Conservation (phyloP, 805 yeast species). For the Kockiozyma suomiensis region DNA sequence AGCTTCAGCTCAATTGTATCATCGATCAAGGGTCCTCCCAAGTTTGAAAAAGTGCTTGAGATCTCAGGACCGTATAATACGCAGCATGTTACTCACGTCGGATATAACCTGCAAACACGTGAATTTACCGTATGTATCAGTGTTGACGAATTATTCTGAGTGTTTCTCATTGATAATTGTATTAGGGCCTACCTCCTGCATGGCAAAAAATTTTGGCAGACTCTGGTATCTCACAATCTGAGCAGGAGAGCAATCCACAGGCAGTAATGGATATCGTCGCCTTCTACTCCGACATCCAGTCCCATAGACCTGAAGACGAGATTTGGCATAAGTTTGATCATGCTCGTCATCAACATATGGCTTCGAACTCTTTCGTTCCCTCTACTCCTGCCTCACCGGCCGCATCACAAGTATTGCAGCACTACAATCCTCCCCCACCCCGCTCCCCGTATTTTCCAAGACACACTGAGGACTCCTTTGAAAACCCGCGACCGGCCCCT, state of each 20-base stretch:
- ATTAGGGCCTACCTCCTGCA: constrained; percentile 74
- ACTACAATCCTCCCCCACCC: constrained; percentile 11
- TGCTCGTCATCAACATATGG: constrained; percentile 22
- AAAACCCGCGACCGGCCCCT: constrained; percentile 38
- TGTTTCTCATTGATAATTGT: neutral
- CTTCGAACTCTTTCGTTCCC: neutral
- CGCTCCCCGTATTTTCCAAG: constrained; percentile 34
- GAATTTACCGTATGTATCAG: constrained; percentile 51
- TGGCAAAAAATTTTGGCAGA: constrained; percentile 78
- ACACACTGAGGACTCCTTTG: constrained; percentile 33
- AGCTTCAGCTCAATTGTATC: constrained; percentile 20
- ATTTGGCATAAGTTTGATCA: constrained; percentile 38
- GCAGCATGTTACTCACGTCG: constrained; percentile 86
- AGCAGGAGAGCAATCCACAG: constrained; percentile 80
- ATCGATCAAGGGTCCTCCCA: constrained; percentile 17
- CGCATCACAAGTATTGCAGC: constrained; percentile 1
- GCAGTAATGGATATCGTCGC: constrained; percentile 85
- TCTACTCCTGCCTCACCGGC: constrained; percentile 18
- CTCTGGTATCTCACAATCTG: constrained; percentile 75
- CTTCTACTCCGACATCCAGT: constrained; percentile 52
- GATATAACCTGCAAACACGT: constrained; percentile 71
- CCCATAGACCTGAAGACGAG: constrained; percentile 37
- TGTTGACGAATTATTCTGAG: neutral
- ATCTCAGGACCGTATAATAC: constrained; percentile 93
- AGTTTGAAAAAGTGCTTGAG: constrained; percentile 35